Evolutionary conservation across 2,329 filamentous ascomycete genomes (phyloP).

Genomic region (Hirsutella rhossiliensis): DNA sequence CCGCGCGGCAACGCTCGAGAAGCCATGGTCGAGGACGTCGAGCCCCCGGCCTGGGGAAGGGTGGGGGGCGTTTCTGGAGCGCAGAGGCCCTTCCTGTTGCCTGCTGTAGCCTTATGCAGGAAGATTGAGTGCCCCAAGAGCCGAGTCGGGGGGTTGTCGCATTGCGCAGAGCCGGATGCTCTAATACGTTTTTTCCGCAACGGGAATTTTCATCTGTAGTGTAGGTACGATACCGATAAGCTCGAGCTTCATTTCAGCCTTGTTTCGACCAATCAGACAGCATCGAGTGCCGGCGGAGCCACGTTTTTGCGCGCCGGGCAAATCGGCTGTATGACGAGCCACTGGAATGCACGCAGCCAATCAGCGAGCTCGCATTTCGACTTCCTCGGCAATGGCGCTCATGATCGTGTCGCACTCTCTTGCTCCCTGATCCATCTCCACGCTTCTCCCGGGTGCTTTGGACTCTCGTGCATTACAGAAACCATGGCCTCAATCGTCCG

Average conservation of each 20-base stretch:
- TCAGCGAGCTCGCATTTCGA: slow-evolving; percentile 29
- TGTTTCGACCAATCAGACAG: slow-evolving; percentile 15
- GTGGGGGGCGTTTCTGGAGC: background rate
- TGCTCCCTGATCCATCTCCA: background rate
- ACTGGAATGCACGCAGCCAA: slow-evolving; percentile 25
- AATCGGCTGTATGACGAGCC: slow-evolving; percentile 13
- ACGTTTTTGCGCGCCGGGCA: slow-evolving; percentile 15
- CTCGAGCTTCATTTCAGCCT: too few relatives aligned
- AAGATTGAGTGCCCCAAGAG: too few relatives aligned
- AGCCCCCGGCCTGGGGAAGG: background rate
- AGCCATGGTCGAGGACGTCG: slow-evolving; percentile 13
- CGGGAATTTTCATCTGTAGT: too few relatives aligned
- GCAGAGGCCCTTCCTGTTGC: too few relatives aligned
- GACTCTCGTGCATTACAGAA: background rate
- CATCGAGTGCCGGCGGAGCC: slow-evolving; percentile 6
- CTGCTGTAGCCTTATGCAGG: too few relatives aligned
- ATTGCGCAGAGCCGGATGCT: too few relatives aligned
- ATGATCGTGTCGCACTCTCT: background rate
- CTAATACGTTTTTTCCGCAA: too few relatives aligned
- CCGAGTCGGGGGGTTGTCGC: too few relatives aligned
- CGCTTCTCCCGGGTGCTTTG: background rate
- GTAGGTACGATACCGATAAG: too few relatives aligned
- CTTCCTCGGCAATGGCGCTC: slow-evolving; percentile 36
- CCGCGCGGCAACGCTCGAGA: slow-evolving; percentile 11
- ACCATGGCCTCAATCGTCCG: slow-evolving; percentile 46